Percentiles rank a stretch among this genome's conserved stretches.
phyloP scores from a whole-genome alignment of 371 early-diverging fungal genomes.

The Globomyces sp. region DNA sequence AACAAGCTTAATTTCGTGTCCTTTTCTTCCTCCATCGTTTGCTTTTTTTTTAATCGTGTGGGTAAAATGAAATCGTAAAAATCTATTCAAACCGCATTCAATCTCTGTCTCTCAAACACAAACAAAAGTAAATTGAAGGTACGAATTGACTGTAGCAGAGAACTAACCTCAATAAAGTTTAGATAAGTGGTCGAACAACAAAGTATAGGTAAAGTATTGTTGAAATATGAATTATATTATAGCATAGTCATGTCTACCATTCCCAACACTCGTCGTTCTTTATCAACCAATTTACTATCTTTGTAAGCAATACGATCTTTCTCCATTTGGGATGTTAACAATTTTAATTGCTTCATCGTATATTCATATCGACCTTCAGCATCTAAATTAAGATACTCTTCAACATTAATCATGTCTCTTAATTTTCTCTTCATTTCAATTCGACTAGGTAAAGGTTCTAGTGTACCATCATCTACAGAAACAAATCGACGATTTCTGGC shows the following conservation, averaged over 20 bases:
- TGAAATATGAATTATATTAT: no score
- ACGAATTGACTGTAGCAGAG: no score
- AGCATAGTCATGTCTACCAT: no score
- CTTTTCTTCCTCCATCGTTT: neutral
- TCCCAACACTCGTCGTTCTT: no score
- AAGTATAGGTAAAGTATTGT: no score
- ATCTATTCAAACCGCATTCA: no score
- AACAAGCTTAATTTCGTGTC: constrained; percentile 7
- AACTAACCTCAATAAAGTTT: no score
- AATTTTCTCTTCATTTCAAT: constrained; percentile 39
- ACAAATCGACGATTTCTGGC: constrained; percentile 74
- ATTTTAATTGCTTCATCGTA: constrained; percentile 33
- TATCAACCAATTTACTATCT: no score
- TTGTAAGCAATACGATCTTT: neutral
- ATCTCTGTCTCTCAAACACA: no score
- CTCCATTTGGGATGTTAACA: constrained; percentile 26
- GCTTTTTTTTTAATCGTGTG: neutral
- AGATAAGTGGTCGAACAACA: no score
- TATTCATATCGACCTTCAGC: constrained; percentile 30
- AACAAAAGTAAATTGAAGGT: no score
- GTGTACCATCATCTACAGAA: constrained; percentile 61
- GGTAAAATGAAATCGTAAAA: neutral
- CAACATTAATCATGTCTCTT: constrained; percentile 35
- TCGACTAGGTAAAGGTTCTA: constrained; percentile 25
- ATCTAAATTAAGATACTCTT: constrained; percentile 37